phyloP scores from a whole-genome alignment of 2,329 filamentous ascomycete genomes.

The Penicillium sp. region DNA sequence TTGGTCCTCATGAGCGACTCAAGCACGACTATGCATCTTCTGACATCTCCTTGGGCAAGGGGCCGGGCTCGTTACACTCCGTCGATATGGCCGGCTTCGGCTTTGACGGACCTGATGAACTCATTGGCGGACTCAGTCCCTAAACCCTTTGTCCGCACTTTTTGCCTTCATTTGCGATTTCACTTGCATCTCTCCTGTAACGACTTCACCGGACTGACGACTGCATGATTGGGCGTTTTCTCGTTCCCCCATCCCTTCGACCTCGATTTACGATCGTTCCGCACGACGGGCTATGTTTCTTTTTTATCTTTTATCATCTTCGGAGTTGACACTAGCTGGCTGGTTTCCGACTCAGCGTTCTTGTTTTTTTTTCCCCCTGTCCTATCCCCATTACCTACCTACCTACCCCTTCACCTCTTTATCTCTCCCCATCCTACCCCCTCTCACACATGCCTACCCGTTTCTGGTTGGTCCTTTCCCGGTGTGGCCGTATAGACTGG shows the following conservation, averaged over 20 bases:
- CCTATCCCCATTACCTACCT: background rate
- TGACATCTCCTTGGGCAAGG: constrained; percentile 44
- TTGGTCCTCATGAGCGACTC: constrained; percentile 44
- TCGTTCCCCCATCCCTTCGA: constrained; percentile 17
- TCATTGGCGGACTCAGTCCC: constrained; percentile 39
- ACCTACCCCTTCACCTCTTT: background rate
- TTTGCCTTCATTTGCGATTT: constrained; percentile 29
- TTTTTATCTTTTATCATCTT: constrained; percentile 6
- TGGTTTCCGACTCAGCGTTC: constrained; percentile 35
- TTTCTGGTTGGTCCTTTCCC: constrained; percentile 2
- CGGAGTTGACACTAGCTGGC: constrained; percentile 36
- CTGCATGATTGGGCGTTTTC: constrained; percentile 44
- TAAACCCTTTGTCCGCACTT: constrained; percentile 22
- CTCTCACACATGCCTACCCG: background rate
- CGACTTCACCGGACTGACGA: constrained; percentile 42
- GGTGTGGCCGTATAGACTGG: constrained; percentile 15
- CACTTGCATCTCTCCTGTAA: constrained; percentile 39
- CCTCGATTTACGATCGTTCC: constrained; percentile 21
- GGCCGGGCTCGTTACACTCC: constrained; percentile 45
- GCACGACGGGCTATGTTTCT: constrained; percentile 18
- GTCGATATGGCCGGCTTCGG: constrained; percentile 49
- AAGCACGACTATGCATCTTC: constrained; percentile 47
- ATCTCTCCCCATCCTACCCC: background rate
- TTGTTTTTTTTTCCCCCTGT: constrained; percentile 6
- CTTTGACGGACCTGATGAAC: constrained; percentile 40